These are phyloP conservation scores for Epichloe sibirici DNA, from an alignment of 2,329 filamentous ascomycete species.

Conservation along the genomic window DNA sequence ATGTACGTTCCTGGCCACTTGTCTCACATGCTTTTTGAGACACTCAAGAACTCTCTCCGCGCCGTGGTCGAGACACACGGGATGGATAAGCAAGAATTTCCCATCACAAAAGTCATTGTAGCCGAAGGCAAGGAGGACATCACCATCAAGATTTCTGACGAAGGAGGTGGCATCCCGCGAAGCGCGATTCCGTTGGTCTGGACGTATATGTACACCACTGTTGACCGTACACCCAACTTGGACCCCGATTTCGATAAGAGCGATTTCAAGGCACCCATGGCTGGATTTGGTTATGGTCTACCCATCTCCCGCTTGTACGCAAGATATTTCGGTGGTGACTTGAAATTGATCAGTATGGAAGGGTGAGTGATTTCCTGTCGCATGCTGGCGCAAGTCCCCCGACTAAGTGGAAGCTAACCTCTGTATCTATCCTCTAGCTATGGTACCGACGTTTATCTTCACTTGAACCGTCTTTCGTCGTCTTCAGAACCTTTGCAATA, in stretches of 20 bases:
- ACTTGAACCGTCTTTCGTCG: constrained; percentile 88
- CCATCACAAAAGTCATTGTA: constrained; percentile 92
- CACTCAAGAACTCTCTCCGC: constrained; percentile 92
- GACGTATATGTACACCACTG: constrained; percentile 99
- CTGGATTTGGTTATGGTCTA: constrained; percentile 93
- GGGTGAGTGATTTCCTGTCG: constrained; percentile 48
- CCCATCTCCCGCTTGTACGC: constrained; percentile 92
- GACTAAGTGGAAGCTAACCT: constrained; percentile 9
- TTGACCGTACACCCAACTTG: constrained; percentile 85
- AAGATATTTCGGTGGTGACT: constrained; percentile 90
- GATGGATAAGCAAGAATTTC: constrained; percentile 90
- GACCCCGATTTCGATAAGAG: constrained; percentile 98
- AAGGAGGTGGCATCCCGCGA: constrained; percentile 88
- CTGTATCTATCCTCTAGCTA: constrained; percentile 46
- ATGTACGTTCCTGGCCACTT: constrained; percentile 99
- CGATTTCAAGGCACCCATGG: constrained; percentile 99
- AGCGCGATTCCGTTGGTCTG: constrained; percentile 94
- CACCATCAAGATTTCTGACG: constrained; percentile 95
- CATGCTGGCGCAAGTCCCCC: constrained; percentile 7
- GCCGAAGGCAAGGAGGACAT: constrained; percentile 98
- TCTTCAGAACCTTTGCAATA: constrained; percentile 96
- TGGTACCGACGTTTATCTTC: constrained; percentile 95
- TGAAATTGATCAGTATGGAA: constrained; percentile 99
- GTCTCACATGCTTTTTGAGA: constrained; percentile 99
- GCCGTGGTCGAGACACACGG: constrained; percentile 94